Percentiles rank a stretch among this genome's conserved stretches.
These are phyloP conservation scores for Cyclotella kingstonii DNA, from an alignment of 108 stramenopile genomes.

Conservation along the genomic window DNA sequence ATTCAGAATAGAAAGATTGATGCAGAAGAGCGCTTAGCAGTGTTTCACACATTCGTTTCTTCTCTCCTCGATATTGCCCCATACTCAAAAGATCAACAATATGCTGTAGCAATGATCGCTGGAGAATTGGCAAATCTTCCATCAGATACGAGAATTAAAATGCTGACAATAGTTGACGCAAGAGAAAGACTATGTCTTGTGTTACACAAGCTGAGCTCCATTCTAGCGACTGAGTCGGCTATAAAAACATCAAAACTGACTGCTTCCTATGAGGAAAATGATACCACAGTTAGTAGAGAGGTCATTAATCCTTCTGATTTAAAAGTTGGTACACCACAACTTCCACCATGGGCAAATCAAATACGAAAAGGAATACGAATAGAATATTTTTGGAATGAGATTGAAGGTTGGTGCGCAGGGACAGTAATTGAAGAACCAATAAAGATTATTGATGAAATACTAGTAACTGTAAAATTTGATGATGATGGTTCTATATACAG, in stretches of 20 bases:
- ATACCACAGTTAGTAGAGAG: not conserved
- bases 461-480: constrained; percentile 73
- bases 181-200: constrained; percentile 62
- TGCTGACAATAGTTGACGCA: constrained; percentile 51
- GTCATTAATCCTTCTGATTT: constrained; percentile 52
- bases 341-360: constrained; percentile 72
- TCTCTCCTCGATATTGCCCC: constrained; percentile 66
- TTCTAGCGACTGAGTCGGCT: constrained; percentile 55
- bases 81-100: constrained; percentile 45
- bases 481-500: constrained; percentile 71
- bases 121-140: constrained; percentile 68
- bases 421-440: constrained; percentile 73
- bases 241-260: constrained; percentile 51
- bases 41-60: constrained; percentile 55
- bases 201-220: constrained; percentile 45
- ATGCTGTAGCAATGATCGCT: constrained; percentile 69
- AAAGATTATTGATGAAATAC: constrained; percentile 65
- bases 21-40: constrained; percentile 72
- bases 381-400: constrained; percentile 85
- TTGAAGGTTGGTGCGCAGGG: constrained; percentile 71
- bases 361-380: constrained; percentile 62
- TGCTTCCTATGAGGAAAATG: constrained; percentile 8
- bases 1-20: constrained; percentile 37
- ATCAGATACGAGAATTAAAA: constrained; percentile 47
- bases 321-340: constrained; percentile 66